Conservation (phyloP, 2,329 filamentous ascomycete species). For the Fonsecaea pedrosoi region DNA sequence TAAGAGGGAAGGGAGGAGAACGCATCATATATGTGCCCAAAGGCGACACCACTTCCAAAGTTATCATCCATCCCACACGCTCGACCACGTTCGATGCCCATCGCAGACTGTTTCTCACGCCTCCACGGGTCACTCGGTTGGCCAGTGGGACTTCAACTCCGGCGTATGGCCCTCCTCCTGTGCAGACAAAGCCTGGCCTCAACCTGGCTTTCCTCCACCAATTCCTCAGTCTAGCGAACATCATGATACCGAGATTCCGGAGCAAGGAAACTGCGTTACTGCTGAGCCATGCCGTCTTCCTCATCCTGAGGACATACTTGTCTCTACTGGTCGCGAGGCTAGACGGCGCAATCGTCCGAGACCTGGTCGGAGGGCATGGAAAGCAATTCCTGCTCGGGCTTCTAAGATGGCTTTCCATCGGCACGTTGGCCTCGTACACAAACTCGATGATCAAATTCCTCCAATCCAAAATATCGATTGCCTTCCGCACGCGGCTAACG, state of each 20-base stretch:
- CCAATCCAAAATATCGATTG: constrained; percentile 97
- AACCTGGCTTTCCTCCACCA: constrained; percentile 97
- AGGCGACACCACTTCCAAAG: constrained; percentile 84
- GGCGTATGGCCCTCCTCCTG: constrained; percentile 73
- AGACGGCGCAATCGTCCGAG: constrained; percentile 94
- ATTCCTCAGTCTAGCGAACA: constrained; percentile 93
- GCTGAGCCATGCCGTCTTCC: constrained; percentile 84
- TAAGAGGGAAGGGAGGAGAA: constrained; percentile 92
- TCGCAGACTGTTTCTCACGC: constrained; percentile 88
- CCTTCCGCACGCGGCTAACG: constrained; percentile 92
- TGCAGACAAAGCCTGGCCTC: constrained; percentile 86
- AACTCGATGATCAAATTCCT: constrained; percentile 99
- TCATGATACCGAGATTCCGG: constrained; percentile 94
- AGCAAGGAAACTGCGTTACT: constrained; percentile 94
- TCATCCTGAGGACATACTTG: constrained; percentile 91
- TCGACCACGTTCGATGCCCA: constrained; percentile 95
- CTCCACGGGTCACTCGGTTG: constrained; percentile 80
- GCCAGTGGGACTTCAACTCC: constrained; percentile 66
- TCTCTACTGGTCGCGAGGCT: constrained; percentile 90
- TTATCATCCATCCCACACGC: constrained; percentile 89
- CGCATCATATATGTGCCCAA: constrained; percentile 95
- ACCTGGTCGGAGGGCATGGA: constrained; percentile 93
- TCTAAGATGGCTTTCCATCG: constrained; percentile 92
- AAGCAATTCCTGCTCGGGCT: constrained; percentile 87
- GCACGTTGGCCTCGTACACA: constrained; percentile 91